A percentile compares a stretch with the other conserved stretches of the same genome.
Evolutionary conservation across 78 protist species (phyloP).

Genomic region (slime mould (Dictyostelium discoideum)): dicty_2.7 NC_007088.5:3895501-3896000

Average conservation of each 20-base stretch:
- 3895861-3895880: background rate
- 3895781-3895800: background rate
- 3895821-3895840: background rate
- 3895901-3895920: too few relatives aligned
- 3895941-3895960: background rate
- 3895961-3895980: constrained; percentile 7
- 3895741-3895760: background rate
- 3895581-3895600: background rate
- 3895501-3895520: background rate
- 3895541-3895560: background rate
- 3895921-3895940: background rate
- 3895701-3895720: background rate
- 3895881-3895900: background rate
- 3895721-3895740: background rate
- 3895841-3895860: background rate
- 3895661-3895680: background rate
- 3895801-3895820: constrained; percentile 20
- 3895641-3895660: background rate
- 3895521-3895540: background rate
- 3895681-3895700: background rate
- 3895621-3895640: background rate
- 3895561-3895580: background rate
- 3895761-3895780: background rate
- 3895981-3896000: background rate
- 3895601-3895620: background rate